Evolutionary conservation across 2,329 filamentous ascomycete species (phyloP), one percentile per base, ranked within the genome.

Genomic region (Paraphoma sp.): DNA sequence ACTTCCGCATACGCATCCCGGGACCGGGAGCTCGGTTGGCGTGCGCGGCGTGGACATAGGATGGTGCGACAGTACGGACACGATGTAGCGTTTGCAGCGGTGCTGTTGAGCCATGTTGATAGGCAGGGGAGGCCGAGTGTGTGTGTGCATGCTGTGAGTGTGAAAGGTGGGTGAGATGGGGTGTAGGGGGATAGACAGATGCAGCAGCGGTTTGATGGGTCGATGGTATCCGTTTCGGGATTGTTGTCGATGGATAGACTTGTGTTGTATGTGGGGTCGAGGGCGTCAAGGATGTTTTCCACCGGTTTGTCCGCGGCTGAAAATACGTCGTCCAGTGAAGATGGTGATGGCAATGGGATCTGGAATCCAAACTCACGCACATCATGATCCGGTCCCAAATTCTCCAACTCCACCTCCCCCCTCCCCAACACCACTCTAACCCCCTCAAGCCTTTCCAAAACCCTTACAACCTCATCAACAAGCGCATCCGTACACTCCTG

Each of bases 51-150:
- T 49, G 52, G 40, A 36, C 58, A 65, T 4, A 63, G 30, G 7
- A 28, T n/a, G 8, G 43, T 30, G 3, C 60, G 62, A 45, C 62
- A 65, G 30, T 56, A 48, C 0, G 62, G 62, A 17, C 62, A 65
- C 2, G 48, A 33, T 28, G 59, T 65, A 5, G 57, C 54, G 28
- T 59, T 63, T 8, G 23, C 18, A 0, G 51, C 16, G 18, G 54
- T 58, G n/a, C 57, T 46, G 36, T 65, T 65, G 5, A 63, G 43
- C 62, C 60, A 63, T 0, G 11, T 47, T 1, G 51, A 16, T 9
- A 65, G 43, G 23, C 62, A 65, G 6, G 42, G 17, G 47, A 54
- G 57, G 8, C 62, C 60, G 36, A 61, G 23, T 9, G 43, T 51
- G 51, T 65, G 62, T 1, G 28, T 41, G 46, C 62, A 65, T n/a